These are phyloP conservation scores for Fraxinus angustifolia DNA, from an alignment of 305 asterid species.

Conservation along the genomic window DNA sequence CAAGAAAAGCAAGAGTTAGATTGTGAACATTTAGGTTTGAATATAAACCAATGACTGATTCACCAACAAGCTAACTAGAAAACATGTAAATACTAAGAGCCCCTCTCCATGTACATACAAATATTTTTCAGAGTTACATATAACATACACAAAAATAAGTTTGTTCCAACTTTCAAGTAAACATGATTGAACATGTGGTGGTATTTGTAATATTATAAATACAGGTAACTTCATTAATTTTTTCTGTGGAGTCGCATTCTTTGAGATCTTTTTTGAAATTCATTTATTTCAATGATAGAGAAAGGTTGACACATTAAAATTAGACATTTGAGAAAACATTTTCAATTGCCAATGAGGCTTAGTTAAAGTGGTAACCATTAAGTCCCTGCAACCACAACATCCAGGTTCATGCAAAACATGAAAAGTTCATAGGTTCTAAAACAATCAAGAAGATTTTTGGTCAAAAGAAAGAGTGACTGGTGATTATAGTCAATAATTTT, in stretches of 20 bases:
- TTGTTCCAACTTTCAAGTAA: not conserved
- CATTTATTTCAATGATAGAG: not conserved
- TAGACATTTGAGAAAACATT: not conserved
- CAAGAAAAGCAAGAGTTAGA: conserved; percentile 32
- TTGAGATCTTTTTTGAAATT: not conserved
- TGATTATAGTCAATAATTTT: not conserved
- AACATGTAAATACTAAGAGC: not conserved
- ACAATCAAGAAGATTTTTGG: not conserved
- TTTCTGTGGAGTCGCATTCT: not conserved
- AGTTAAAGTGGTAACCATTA: not conserved
- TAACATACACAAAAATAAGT: not conserved
- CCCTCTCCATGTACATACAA: not conserved
- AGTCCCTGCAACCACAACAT: conserved; percentile 1
- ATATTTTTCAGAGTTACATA: not conserved
- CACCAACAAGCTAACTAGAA: not conserved
- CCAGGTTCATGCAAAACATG: not conserved
- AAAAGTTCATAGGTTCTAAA: not conserved
- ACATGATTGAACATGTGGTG: not conserved
- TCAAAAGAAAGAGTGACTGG: not conserved
- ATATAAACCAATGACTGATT: not conserved
- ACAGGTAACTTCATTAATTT: not conserved
- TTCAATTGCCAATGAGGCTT: not conserved
- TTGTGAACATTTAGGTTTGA: not conserved
- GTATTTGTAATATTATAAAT: not conserved
- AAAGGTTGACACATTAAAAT: not conserved